Evolutionary conservation across 192 early-diverging fungal species (phyloP).

Genomic region (Backusella tuberculispora): DNA sequence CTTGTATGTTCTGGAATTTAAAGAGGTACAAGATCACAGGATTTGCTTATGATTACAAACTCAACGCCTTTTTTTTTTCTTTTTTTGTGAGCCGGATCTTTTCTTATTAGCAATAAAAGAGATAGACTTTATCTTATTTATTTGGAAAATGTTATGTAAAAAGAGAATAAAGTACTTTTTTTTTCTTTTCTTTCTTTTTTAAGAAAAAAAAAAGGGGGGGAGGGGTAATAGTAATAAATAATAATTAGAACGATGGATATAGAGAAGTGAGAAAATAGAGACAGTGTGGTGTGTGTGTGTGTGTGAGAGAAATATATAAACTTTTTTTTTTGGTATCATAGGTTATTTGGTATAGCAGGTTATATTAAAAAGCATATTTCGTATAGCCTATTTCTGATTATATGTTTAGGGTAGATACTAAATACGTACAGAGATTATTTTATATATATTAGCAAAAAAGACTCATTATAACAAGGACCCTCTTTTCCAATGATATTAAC

Average conservation of each 20-base stretch:
- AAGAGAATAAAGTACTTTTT: no score
- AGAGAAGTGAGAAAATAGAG: background rate
- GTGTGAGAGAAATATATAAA: background rate
- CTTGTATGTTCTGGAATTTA: background rate
- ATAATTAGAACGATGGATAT: background rate
- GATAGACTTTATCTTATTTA: background rate
- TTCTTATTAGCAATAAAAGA: background rate
- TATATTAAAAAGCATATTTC: background rate
- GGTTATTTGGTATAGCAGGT: background rate
- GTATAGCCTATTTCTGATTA: background rate
- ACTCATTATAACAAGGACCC: background rate
- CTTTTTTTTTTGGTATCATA: slow-evolving; percentile 12
- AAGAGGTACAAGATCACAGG: slow-evolving; percentile 4
- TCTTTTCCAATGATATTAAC: background rate
- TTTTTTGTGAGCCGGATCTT: background rate
- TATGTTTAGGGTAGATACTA: background rate
- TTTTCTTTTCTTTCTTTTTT: no score
- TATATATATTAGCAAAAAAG: background rate
- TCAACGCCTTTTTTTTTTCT: background rate
- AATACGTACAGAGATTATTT: background rate
- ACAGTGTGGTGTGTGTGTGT: background rate
- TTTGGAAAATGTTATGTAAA: background rate
- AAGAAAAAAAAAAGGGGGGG: no score
- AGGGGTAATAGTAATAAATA: no score
- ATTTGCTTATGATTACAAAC: background rate